These are phyloP conservation scores for Colletotrichum sp. DNA, from an alignment of 2,329 filamentous ascomycete genomes.

Conservation along the genomic window DNA sequence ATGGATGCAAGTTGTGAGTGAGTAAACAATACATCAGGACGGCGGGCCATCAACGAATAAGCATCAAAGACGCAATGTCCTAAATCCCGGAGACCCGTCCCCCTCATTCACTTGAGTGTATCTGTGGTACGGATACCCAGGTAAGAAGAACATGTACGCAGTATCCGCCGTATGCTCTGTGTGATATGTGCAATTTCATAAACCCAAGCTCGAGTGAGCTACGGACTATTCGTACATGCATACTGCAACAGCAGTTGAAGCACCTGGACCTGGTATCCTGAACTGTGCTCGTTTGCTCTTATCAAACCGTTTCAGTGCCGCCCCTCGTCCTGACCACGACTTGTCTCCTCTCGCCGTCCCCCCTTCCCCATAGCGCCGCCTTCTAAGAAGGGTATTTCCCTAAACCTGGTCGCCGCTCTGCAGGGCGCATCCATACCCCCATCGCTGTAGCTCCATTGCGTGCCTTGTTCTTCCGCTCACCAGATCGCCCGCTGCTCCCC, in stretches of 20 bases:
- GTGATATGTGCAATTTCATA: constrained; percentile 16
- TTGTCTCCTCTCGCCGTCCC: constrained; percentile 6
- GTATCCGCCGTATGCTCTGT: not conserved
- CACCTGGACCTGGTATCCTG: constrained; percentile 7
- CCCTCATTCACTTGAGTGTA: not conserved
- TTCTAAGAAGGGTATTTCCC: constrained; percentile 22
- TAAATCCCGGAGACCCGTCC: not conserved
- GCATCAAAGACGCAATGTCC: not conserved
- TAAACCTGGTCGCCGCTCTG: constrained; percentile 19
- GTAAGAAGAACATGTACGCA: not conserved
- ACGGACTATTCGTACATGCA: not conserved
- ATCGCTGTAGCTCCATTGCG: constrained; percentile 24
- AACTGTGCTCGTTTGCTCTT: constrained; percentile 17
- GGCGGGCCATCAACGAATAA: not conserved
- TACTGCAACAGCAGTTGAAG: not conserved
- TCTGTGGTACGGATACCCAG: not conserved
- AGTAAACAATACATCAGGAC: not conserved
- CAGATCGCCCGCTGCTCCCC: constrained; percentile 40
- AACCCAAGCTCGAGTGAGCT: not conserved
- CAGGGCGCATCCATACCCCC: constrained; percentile 22
- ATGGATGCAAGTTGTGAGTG: not conserved
- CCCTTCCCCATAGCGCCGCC: constrained; percentile 21
- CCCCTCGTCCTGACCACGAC: constrained; percentile 11
- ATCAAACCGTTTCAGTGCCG: constrained; percentile 21
- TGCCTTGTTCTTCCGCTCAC: constrained; percentile 27